phyloP scores from a whole-genome alignment of 2,329 filamentous ascomycete genomes.

The Aspergillus latus region DNA sequence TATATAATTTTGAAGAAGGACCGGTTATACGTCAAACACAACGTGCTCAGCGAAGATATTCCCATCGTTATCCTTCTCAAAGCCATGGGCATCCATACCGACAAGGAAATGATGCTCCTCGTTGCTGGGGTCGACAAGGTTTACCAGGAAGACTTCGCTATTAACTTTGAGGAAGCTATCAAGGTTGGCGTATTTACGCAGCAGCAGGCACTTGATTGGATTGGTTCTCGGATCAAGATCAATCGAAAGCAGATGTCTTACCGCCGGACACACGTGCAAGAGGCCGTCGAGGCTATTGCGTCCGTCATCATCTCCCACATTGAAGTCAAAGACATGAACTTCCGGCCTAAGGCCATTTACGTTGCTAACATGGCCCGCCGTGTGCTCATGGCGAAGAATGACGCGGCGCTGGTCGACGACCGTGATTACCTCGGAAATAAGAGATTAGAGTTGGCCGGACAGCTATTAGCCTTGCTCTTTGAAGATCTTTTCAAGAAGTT shows the following conservation, averaged over 20 bases:
- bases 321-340: conserved; percentile 85
- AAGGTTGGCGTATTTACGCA: conserved; percentile 86
- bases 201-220: conserved; percentile 91
- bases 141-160: conserved; percentile 91
- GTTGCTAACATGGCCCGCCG: conserved; percentile 96
- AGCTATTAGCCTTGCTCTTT: conserved; percentile 88
- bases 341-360: conserved; percentile 95
- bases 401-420: conserved; percentile 87
- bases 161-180: conserved; percentile 91
- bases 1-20: conserved; percentile 96
- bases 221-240: conserved; percentile 85
- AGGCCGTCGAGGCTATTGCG: conserved; percentile 87
- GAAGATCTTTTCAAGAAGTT: conserved; percentile 99
- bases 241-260: conserved; percentile 61
- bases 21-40: conserved; percentile 83
- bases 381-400: conserved; percentile 89
- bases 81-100: conserved; percentile 87
- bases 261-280: conserved; percentile 80
- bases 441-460: conserved; percentile 87
- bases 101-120: conserved; percentile 90
- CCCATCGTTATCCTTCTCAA: conserved; percentile 92
- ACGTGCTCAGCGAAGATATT: conserved; percentile 88
- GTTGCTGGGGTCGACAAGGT: conserved; percentile 82
- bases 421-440: conserved; percentile 99
- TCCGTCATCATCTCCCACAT: conserved; percentile 95